These are phyloP conservation scores for Craterostigma plantagineum DNA, from an alignment of 257 asterid species.

Conservation along the genomic window DNA sequence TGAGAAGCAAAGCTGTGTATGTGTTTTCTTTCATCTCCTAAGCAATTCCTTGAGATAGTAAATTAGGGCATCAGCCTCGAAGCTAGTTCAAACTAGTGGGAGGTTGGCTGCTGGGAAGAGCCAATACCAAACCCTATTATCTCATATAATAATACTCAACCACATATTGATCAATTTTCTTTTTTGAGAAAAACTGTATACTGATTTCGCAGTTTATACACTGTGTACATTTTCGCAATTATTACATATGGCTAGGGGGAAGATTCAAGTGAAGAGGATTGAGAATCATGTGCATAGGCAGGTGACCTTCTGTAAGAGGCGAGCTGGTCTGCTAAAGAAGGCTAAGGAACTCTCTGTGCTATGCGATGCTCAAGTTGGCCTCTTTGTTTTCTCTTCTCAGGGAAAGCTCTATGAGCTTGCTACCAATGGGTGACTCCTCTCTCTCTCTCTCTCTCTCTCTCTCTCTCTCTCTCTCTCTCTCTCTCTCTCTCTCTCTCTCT, in stretches of 20 bases:
- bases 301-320: constrained; percentile 92
- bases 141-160: no score
- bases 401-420: constrained; percentile 84
- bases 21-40: no score
- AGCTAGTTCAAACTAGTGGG: constrained; percentile 84
- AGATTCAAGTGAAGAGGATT: constrained; percentile 86
- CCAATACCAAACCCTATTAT: not conserved
- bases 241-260: constrained; percentile 74
- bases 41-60: no score
- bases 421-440: constrained; percentile 57
- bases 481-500: no score
- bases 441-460: constrained; percentile 4
- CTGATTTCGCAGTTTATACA: no score
- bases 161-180: no score
- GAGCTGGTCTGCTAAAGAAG: constrained; percentile 87
- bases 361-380: constrained; percentile 85
- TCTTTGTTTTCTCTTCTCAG: constrained; percentile 70
- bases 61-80: constrained; percentile 24
- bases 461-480: no score
- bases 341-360: constrained; percentile 83
- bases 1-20: no score
- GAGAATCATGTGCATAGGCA: constrained; percentile 89
- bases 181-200: no score
- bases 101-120: constrained; percentile 35
- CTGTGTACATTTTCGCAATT: no score